A percentile compares a stretch with the other conserved stretches of the same genome.
Evolutionary conservation across 31 red algal species (phyloP).

Genomic region (Odonthalia washingtoniensis): DNA sequence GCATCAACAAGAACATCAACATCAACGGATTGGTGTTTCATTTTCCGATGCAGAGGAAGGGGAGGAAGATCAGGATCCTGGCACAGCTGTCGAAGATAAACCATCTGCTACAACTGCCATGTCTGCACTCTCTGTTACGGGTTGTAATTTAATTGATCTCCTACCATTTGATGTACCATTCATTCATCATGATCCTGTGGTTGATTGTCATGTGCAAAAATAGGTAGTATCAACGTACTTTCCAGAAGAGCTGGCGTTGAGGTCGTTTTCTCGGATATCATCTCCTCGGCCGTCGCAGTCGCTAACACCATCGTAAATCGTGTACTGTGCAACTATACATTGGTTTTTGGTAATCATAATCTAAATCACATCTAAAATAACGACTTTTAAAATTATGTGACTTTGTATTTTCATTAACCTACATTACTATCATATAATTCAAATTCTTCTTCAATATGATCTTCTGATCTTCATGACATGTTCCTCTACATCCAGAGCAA

Average conservation of each 20-base stretch:
- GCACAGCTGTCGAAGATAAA: neutral
- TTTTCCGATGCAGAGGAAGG: no score
- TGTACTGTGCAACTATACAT: constrained; percentile 44
- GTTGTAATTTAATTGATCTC: neutral
- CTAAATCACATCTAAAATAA: no score
- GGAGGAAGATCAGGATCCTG: neutral
- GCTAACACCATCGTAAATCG: constrained; percentile 43
- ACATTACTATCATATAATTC: no score
- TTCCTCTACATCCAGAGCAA: no score
- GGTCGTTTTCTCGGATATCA: constrained; percentile 46
- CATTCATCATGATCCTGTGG: constrained; percentile 62
- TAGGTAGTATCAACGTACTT: constrained; percentile 34
- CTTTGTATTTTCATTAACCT: no score
- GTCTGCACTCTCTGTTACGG: neutral
- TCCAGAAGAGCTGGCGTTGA: constrained; percentile 28
- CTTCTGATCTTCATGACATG: no score
- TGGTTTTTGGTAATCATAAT: no score
- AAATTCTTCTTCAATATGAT: no score
- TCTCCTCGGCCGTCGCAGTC: constrained; percentile 46
- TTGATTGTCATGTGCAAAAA: constrained; percentile 54
- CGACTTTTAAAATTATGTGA: no score
- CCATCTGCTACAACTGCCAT: constrained; percentile 6
- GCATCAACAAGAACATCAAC: no score
- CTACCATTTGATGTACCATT: constrained; percentile 46
- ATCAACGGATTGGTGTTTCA: no score